Conservation (phyloP, 1,139 yeast species). For the Wickerhamomyces sp. region DNA sequence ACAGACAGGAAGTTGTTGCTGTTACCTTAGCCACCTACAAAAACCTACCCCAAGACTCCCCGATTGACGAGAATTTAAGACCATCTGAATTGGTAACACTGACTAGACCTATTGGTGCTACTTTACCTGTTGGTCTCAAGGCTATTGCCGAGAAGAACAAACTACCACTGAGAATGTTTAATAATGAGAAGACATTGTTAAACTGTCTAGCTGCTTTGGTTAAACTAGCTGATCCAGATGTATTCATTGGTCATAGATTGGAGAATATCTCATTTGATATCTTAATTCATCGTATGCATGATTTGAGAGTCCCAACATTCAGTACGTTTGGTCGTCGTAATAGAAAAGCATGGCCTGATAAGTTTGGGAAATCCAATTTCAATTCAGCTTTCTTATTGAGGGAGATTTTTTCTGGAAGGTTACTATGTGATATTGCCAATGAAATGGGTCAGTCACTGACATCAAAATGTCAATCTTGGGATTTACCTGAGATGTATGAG, state of each 20-base stretch:
- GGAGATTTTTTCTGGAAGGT: conserved; percentile 79
- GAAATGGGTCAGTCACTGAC: conserved; percentile 94
- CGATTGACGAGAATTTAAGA: conserved; percentile 47
- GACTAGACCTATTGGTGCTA: conserved; percentile 65
- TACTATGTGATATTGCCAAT: conserved; percentile 88
- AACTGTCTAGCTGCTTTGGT: conserved; percentile 70
- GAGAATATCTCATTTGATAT: conserved; percentile 79
- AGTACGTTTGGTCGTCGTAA: conserved; percentile 80
- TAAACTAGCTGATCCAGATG: conserved; percentile 81
- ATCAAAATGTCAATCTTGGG: conserved; percentile 94
- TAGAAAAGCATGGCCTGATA: conserved; percentile 71
- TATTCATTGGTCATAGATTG: conserved; percentile 80
- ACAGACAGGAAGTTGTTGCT: conserved; percentile 84
- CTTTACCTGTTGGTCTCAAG: conserved; percentile 71
- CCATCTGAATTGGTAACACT: conserved; percentile 63
- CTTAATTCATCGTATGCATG: conserved; percentile 76
- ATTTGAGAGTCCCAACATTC: conserved; percentile 68
- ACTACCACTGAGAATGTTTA: conserved; percentile 49
- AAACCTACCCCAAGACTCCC: conserved; percentile 67
- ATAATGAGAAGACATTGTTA: conserved; percentile 69
- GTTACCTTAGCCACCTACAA: conserved; percentile 69
- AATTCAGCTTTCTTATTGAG: conserved; percentile 48
- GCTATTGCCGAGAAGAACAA: conserved; percentile 49
- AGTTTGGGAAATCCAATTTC: conserved; percentile 49
- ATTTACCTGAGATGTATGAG: conserved; percentile 83